Evolutionary conservation across 1,284 basidiomycete species (phyloP), one percentile per base, ranked within the genome.

Genomic region (Ganoderma lucidum): DNA sequence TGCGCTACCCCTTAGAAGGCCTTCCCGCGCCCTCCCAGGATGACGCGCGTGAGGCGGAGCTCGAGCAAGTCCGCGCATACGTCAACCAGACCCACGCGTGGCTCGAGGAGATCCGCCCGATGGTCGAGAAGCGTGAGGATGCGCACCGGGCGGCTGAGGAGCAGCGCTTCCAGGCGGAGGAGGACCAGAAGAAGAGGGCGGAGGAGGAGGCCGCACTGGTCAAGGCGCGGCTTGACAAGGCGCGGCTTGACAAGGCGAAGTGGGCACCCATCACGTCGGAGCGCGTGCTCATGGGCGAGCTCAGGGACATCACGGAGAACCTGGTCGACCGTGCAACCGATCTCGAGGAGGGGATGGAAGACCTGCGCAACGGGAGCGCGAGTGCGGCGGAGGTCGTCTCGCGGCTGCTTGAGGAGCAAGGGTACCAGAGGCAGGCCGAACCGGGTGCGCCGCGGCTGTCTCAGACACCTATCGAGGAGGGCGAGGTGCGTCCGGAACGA

Each of bases 321-420:
- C 39, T 73, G 9, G 65, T 71, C n/a, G 68, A 70, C 51, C 53
- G 64, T 15, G 37, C 73, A 17, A 58, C 66, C 30, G 70, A 74
- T 30, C 65, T 74, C 14, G 73, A 73, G 58, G 23, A 39, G 10
- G 62, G 63, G 15, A 37, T 70, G 6, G 68, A 68, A 17, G 39
- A 69, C 2, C 39, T 72, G 35, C 71, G 66, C 23, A 19, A 60
- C 19, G n/a, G 32, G 23, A 39, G 58, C 10, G 30, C 44, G 9
- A 42, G 44, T 12, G 14, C 58, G 23, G 56, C 56, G 45, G 58
- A 64, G 6, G 32, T 66, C 28, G 37, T 71, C 39, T 15, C 39
- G 15, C 28, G 35, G 9, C 15, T 55, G 9, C 70, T 74, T 32
- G 61, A 37, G n/a, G 53, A 66, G 53, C 58, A 61, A 14, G 66